Evolutionary conservation across 371 early-diverging fungal genomes (phyloP).

Genomic region (Lichtheimia corymbifera): DNA sequence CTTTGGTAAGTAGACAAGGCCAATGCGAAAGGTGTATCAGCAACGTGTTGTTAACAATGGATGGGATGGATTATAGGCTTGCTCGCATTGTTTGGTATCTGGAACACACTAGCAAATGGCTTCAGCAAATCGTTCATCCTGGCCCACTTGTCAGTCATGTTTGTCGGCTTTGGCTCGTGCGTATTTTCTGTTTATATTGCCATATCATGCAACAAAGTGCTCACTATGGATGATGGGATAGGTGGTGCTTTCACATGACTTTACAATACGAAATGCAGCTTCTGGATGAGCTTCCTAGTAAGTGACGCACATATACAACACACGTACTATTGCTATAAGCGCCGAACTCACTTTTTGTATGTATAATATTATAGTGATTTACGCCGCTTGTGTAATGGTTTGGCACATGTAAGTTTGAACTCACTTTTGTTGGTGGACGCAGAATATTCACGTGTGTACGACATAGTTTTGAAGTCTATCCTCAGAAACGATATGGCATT

Average conservation of each 20-base stretch:
- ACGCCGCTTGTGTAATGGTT: conserved; percentile 47
- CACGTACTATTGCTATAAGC: neutral
- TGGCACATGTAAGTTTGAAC: conserved; percentile 43
- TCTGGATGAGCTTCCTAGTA: conserved; percentile 74
- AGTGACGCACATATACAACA: neutral
- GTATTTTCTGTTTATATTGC: conserved; percentile 14
- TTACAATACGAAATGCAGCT: conserved; percentile 77
- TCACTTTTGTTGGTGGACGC: neutral
- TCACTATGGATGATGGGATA: neutral
- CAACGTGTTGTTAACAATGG: too few relatives aligned
- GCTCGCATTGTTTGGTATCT: conserved; percentile 56
- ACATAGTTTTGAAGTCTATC: conserved; percentile 51
- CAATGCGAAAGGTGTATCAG: too few relatives aligned
- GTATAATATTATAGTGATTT: conserved; percentile 55
- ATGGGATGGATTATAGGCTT: conserved; percentile 19
- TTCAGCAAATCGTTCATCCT: conserved; percentile 56
- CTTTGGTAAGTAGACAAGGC: conserved; percentile 36
- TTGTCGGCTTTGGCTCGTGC: conserved; percentile 70
- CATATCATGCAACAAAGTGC: neutral
- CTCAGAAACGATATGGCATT: conserved; percentile 32
- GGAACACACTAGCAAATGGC: conserved; percentile 42
- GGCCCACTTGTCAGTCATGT: conserved; percentile 57
- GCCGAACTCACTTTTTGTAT: neutral
- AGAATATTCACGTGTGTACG: conserved; percentile 31
- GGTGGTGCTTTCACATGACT: conserved; percentile 81